Base-by-base conservation (phyloP, 768 basidiomycete genomes). In the Podaxis sp. region DNA sequence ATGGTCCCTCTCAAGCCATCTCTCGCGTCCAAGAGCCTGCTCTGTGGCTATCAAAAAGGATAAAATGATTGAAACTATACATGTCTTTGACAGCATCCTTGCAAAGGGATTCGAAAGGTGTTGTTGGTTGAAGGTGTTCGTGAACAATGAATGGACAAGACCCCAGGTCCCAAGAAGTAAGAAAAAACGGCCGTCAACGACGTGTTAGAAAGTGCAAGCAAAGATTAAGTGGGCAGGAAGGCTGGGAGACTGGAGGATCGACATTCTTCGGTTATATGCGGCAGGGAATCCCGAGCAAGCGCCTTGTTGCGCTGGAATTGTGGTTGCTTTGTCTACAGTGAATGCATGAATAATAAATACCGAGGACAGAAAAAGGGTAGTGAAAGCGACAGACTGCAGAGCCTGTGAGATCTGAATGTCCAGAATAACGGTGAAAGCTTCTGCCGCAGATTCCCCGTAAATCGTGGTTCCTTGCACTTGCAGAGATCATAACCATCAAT, bases 1-100 rank as follows among this genome's bases (percentile, higher is more conserved):
- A 62, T 72, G 73, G 63, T 82, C 72, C 50, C 83, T 72, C 66
- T 86, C 83, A 32, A 81, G 67, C 79, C 79, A 81, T 36, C 65
- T 63, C 54, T 76, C 73, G 50, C 82, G 82, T 27, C 75, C 77
- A 36, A 77, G 59, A 56, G 68, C 75, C 46, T 65, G 64, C 57
- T 72, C 67, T 55, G 70, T 67, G 52, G 73, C 64, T 35, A 71
- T 65, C 42, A 76, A 63, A 37, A 73, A 52, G 7, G 68, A 62
- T 21, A 74, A 65, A 35, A 67, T 63, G 40, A 76, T 54, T 52
- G 66, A 65, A 47, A 63, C 63, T 52, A 70, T 57, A 47, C 64
- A 67, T 53, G 68, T 61, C 57, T 70, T 74, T 47, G 70, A 53
- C 50, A 74, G 64, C 76, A 77, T 77, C 23, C 64, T 69, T 44